Conservation (phyloP, 2,329 filamentous ascomycete species). For the Alternaria panax region DNA sequence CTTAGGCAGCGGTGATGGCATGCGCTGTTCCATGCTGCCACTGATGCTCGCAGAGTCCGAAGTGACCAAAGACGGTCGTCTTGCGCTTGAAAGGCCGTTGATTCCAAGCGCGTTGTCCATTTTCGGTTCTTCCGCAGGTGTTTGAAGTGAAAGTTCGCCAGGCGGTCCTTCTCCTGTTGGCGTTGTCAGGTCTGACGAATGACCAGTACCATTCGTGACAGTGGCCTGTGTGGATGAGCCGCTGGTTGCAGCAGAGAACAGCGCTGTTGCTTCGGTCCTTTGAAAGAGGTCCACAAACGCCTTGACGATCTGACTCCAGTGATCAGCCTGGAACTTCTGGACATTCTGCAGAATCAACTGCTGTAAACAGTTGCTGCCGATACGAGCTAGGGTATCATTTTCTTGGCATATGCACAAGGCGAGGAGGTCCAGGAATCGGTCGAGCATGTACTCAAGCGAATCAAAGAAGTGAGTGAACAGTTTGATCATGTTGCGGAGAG, state of each 20-base stretch:
- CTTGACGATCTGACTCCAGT: slow-evolving; percentile 94
- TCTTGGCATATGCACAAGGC: slow-evolving; percentile 98
- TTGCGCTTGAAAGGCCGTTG: slow-evolving; percentile 48
- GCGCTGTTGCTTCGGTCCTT: slow-evolving; percentile 89
- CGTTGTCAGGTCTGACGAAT: slow-evolving; percentile 55
- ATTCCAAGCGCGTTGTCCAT: slow-evolving; percentile 55
- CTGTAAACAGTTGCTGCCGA: slow-evolving; percentile 97
- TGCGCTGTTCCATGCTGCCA: slow-evolving; percentile 30
- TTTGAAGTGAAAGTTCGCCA: slow-evolving; percentile 45
- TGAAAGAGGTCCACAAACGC: slow-evolving; percentile 97
- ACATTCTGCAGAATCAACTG: slow-evolving; percentile 97
- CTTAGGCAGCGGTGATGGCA: slow-evolving; percentile 45
- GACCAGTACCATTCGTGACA: slow-evolving; percentile 58
- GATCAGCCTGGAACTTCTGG: slow-evolving; percentile 81
- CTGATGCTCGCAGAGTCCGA: slow-evolving; percentile 34
- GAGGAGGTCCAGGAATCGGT: slow-evolving; percentile 92
- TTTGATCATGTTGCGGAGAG: slow-evolving; percentile 96
- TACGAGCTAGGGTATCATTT: slow-evolving; percentile 96
- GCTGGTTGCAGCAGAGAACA: slow-evolving; percentile 82
- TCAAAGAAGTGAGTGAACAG: slow-evolving; percentile 99
- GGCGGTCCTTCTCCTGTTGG: slow-evolving; percentile 42
- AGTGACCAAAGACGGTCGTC: slow-evolving; percentile 42
- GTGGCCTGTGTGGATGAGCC: slow-evolving; percentile 51
- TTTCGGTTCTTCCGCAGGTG: slow-evolving; percentile 37
- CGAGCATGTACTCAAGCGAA: slow-evolving; percentile 94